Conservation (phyloP, 1,284 basidiomycete genomes). For the Irpex rosettiformis region DNA sequence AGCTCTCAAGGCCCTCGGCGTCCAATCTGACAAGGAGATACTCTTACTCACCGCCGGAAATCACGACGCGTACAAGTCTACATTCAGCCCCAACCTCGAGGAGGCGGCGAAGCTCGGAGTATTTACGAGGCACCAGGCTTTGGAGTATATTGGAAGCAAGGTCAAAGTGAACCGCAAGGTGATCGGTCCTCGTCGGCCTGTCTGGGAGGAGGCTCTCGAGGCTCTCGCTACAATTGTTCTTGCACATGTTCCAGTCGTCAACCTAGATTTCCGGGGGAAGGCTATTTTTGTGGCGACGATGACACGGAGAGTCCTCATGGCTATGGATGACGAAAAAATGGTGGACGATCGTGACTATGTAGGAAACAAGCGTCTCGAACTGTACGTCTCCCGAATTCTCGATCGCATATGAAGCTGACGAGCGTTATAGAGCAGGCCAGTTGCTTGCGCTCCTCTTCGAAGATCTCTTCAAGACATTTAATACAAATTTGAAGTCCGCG, state of each 20-base stretch:
- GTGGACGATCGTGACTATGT: slow-evolving; percentile 99
- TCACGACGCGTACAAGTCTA: slow-evolving; percentile 84
- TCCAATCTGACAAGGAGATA: slow-evolving; percentile 98
- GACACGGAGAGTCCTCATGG: slow-evolving; percentile 95
- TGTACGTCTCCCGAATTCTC: slow-evolving; percentile 53
- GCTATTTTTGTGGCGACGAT: slow-evolving; percentile 98
- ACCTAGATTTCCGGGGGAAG: slow-evolving; percentile 92
- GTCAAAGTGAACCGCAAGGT: slow-evolving; percentile 87
- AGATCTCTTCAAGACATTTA: slow-evolving; percentile 99
- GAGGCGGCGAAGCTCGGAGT: slow-evolving; percentile 90
- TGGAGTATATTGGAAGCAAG: slow-evolving; percentile 92
- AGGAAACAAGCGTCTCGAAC: slow-evolving; percentile 97
- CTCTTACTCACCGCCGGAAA: slow-evolving; percentile 92
- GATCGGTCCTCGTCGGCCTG: slow-evolving; percentile 78
- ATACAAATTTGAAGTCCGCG: slow-evolving; percentile 91
- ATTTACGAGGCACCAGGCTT: slow-evolving; percentile 90
- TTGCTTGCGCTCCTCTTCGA: slow-evolving; percentile 95
- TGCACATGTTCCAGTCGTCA: slow-evolving; percentile 92
- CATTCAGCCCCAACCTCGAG: slow-evolving; percentile 92
- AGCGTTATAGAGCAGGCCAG: slow-evolving; percentile 81
- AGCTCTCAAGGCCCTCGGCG: slow-evolving; percentile 94
- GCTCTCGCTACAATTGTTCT: slow-evolving; percentile 96
- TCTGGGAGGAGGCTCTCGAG: slow-evolving; percentile 94
- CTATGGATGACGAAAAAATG: slow-evolving; percentile 95
- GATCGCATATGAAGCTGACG: slow-evolving; percentile 1